phyloP scores from a whole-genome alignment of 352 stramenopile species.

The Aphanomyces euteiches region DNA sequence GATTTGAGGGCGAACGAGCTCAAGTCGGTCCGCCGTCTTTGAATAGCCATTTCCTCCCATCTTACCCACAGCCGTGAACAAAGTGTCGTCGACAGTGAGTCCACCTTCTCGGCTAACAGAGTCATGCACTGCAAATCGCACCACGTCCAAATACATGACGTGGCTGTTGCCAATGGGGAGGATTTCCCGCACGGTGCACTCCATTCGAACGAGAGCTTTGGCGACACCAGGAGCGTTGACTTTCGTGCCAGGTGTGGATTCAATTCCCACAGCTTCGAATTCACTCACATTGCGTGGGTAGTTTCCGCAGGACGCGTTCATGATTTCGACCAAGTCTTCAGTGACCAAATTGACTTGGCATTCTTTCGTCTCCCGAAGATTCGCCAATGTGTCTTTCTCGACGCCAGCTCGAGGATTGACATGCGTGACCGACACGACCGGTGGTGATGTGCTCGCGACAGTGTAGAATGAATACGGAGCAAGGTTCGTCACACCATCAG shows the following conservation, averaged over 20 bases:
- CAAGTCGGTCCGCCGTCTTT: neutral
- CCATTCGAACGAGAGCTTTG: constrained; percentile 12
- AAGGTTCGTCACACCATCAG: neutral
- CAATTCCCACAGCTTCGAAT: constrained; percentile 17
- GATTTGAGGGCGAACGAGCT: neutral
- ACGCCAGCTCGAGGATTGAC: constrained; percentile 6
- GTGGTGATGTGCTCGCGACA: constrained; percentile 18
- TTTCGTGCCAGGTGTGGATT: neutral
- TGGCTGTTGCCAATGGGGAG: constrained; percentile 19
- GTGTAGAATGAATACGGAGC: constrained; percentile 26
- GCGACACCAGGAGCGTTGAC: constrained; percentile 15
- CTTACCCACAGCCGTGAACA: neutral
- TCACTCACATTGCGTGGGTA: constrained; percentile 18
- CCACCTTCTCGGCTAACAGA: neutral
- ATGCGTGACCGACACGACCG: constrained; percentile 17
- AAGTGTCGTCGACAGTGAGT: neutral
- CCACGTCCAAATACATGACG: constrained; percentile 19
- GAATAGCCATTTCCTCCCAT: neutral
- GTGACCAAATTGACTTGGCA: constrained; percentile 22
- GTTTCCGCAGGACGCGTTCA: constrained; percentile 15
- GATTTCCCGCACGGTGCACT: constrained; percentile 21
- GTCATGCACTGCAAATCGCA: constrained; percentile 14
- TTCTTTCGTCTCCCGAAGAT: constrained; percentile 14
- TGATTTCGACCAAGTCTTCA: constrained; percentile 1
- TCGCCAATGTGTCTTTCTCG: constrained; percentile 22